phyloP scores from a whole-genome alignment of 768 basidiomycete species.

The Nidularia pulvinata region DNA sequence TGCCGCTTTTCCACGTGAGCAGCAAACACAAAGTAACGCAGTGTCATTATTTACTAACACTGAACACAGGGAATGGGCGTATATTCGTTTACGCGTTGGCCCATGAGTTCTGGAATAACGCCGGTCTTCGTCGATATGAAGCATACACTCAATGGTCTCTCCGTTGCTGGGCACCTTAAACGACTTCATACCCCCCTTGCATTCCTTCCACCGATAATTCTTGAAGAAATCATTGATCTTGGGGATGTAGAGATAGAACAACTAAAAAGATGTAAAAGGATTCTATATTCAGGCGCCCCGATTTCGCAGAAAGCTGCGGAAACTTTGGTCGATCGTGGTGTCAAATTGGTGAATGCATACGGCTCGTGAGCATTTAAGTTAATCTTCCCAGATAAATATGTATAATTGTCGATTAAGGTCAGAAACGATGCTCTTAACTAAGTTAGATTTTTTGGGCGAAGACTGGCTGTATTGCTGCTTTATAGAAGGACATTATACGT shows the following conservation, averaged over 20 bases:
- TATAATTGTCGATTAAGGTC: background rate
- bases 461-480: background rate
- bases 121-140: constrained; percentile 7
- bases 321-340: constrained; percentile 4
- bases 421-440: background rate
- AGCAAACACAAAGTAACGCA: too few relatives aligned
- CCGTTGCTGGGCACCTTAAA: constrained; percentile 9
- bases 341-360: constrained; percentile 3
- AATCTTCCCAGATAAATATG: background rate
- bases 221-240: constrained; percentile 11
- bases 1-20: constrained; percentile 18
- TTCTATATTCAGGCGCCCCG: constrained; percentile 12
- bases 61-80: constrained; percentile 8
- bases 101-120: constrained; percentile 3
- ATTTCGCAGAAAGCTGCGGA: constrained; percentile 6
- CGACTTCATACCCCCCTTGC: constrained; percentile 5
- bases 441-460: background rate
- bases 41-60: background rate
- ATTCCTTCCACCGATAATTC: constrained; percentile 10
- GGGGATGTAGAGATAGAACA: constrained; percentile 1
- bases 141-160: constrained; percentile 7
- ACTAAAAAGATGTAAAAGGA: constrained; percentile 2
- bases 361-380: constrained; percentile 1
- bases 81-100: constrained; percentile 8
- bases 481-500: background rate